Conservation (phyloP, 805 yeast genomes). For the Debaryomyces tyrocola region DNA sequence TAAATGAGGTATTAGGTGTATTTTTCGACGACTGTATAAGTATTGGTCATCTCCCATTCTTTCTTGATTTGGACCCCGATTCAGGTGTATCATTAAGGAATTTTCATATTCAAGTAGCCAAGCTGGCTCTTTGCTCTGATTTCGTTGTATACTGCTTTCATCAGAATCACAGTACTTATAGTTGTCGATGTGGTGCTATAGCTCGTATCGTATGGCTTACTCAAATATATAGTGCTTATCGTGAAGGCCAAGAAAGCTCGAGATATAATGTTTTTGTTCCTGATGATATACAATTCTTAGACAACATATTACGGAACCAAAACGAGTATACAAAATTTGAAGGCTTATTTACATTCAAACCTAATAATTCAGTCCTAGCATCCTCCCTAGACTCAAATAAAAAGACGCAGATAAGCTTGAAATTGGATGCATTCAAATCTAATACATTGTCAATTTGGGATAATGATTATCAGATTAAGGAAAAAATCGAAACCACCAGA, state of each 20-base stretch:
- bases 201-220: constrained; percentile 39
- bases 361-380: not conserved
- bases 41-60: constrained; percentile 49
- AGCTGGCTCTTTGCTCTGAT: constrained; percentile 71
- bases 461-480: constrained; percentile 65
- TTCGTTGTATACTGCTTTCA: constrained; percentile 72
- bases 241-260: constrained; percentile 1
- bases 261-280: constrained; percentile 22
- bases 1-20: constrained; percentile 15
- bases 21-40: constrained; percentile 44
- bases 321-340: not conserved
- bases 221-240: constrained; percentile 26
- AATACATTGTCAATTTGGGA: constrained; percentile 48
- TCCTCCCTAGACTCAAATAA: constrained; percentile 4
- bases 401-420: constrained; percentile 17
- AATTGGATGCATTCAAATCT: constrained; percentile 5
- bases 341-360: constrained; percentile 2
- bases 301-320: not conserved
- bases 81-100: constrained; percentile 77
- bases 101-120: constrained; percentile 84
- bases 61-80: constrained; percentile 63
- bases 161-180: constrained; percentile 3
- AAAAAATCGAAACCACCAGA: constrained; percentile 76
- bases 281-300: constrained; percentile 11
- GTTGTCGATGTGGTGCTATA: constrained; percentile 15